A percentile compares a stretch with the other conserved stretches of the same genome.
phyloP scores from a whole-genome alignment of 345 rosid species.

The Lumnitzera littorea region DNA sequence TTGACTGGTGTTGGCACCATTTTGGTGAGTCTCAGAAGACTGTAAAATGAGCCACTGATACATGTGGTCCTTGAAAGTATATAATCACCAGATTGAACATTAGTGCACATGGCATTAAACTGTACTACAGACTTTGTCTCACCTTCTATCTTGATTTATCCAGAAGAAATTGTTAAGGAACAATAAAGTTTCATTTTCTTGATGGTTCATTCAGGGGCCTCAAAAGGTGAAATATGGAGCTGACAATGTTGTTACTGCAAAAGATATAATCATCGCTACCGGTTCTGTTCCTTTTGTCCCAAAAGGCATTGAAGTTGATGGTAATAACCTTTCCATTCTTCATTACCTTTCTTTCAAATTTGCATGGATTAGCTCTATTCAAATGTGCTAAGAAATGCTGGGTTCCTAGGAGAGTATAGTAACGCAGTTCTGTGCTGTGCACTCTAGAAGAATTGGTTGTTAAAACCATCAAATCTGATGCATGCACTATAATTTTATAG shows the following conservation, averaged over 20 bases:
- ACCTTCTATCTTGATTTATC: too few species aligned
- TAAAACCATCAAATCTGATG: too few species aligned
- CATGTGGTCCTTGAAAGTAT: background rate
- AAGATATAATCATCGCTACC: constrained; percentile 84
- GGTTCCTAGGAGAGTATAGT: too few species aligned
- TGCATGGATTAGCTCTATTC: too few species aligned
- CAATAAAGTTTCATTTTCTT: constrained; percentile 1
- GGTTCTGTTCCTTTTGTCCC: constrained; percentile 99
- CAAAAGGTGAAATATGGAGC: constrained; percentile 86
- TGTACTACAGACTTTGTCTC: too few species aligned
- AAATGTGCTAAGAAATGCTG: too few species aligned
- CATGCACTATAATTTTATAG: too few species aligned
- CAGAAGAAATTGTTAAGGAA: too few species aligned
- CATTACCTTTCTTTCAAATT: background rate
- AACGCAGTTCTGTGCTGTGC: too few species aligned
- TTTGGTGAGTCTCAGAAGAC: constrained; percentile 44
- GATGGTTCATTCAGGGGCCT: constrained; percentile 51
- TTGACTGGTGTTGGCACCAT: constrained; percentile 80
- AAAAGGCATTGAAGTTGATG: constrained; percentile 98
- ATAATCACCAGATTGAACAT: too few species aligned
- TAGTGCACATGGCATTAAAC: too few species aligned
- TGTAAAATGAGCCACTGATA: background rate
- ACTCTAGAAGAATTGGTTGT: too few species aligned
- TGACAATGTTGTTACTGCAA: constrained; percentile 61
- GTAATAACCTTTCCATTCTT: constrained; percentile 20